Evolutionary conservation across 805 yeast species (phyloP).

Genomic region (Metschnikowia santaceciliae): DNA sequence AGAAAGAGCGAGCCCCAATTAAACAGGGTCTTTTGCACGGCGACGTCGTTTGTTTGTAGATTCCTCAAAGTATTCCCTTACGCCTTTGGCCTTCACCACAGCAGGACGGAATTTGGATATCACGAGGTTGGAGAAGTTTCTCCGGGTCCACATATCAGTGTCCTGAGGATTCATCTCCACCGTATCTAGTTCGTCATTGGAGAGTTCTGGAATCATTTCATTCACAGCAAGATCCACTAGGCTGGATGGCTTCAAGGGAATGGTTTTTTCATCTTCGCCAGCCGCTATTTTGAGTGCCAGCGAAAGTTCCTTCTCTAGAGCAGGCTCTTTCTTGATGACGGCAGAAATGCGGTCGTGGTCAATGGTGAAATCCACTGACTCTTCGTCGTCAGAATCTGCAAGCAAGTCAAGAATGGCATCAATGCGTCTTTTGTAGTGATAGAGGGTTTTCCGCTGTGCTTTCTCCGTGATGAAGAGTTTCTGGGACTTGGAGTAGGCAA

Average conservation of each 20-base stretch:
- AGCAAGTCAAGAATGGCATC: constrained; percentile 34
- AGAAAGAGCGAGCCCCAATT: not conserved
- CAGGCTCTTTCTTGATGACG: constrained; percentile 22
- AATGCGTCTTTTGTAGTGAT: constrained; percentile 33
- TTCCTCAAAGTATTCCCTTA: constrained; percentile 17
- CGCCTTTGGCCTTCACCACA: constrained; percentile 21
- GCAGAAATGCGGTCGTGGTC: constrained; percentile 21
- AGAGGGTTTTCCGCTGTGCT: constrained; percentile 32
- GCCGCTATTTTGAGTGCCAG: constrained; percentile 17
- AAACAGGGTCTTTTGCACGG: constrained; percentile 3
- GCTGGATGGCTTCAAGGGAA: constrained; percentile 17
- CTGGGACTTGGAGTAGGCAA: constrained; percentile 22
- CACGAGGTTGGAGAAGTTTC: constrained; percentile 33
- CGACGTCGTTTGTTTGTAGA: constrained; percentile 2
- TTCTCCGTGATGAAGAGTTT: constrained; percentile 29
- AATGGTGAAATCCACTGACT: not conserved
- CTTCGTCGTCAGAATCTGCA: constrained; percentile 15
- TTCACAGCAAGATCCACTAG: constrained; percentile 26
- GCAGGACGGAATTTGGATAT: constrained; percentile 34
- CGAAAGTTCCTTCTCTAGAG: constrained; percentile 15
- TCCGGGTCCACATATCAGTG: constrained; percentile 35
- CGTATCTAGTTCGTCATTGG: constrained; percentile 32
- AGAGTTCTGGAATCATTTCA: constrained; percentile 37
- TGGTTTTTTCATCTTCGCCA: constrained; percentile 3
- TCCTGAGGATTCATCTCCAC: constrained; percentile 40